A percentile compares a stretch with the other conserved stretches of the same genome.
Evolutionary conservation across 441 rosid species (phyloP).

Genomic region (Gossypium lobatum): DNA sequence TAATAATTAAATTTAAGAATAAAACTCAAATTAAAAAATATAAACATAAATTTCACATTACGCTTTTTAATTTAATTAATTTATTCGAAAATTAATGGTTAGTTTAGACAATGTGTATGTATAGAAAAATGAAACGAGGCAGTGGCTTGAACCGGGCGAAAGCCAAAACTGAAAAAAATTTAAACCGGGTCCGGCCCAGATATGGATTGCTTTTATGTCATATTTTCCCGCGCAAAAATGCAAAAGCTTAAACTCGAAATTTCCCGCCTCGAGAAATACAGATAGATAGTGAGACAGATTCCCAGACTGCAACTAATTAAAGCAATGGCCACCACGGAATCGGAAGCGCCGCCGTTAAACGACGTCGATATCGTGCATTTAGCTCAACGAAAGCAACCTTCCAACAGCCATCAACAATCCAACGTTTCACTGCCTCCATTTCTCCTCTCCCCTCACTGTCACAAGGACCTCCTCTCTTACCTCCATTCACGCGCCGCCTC

Average conservation of each 20-base stretch:
- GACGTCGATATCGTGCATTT: slow-evolving; percentile 51
- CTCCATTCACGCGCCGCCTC: slow-evolving; percentile 51
- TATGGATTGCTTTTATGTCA: too few species aligned
- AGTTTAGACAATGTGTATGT: too few species aligned
- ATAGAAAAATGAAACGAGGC: too few species aligned
- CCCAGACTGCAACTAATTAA: not conserved
- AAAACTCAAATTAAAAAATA: too few species aligned
- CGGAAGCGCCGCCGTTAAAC: slow-evolving; percentile 16
- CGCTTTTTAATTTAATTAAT: too few species aligned
- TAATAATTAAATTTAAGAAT: too few species aligned
- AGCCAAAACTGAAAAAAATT: too few species aligned
- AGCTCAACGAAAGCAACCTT: slow-evolving; percentile 27
- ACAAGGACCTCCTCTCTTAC: slow-evolving; percentile 42
- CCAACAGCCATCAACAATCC: slow-evolving; percentile 25
- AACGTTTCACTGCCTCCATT: slow-evolving; percentile 35
- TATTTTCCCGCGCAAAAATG: slow-evolving; percentile 13
- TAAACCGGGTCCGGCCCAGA: too few species aligned
- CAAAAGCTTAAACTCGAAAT: not conserved
- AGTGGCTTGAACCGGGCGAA: too few species aligned
- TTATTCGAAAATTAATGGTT: too few species aligned
- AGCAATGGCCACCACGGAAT: slow-evolving; percentile 26
- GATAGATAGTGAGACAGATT: not conserved
- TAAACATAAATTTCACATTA: too few species aligned
- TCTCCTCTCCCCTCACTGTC: slow-evolving; percentile 47
- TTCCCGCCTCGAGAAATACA: not conserved